phyloP scores from a whole-genome alignment of 768 basidiomycete species.

The Zangia roseola region DNA sequence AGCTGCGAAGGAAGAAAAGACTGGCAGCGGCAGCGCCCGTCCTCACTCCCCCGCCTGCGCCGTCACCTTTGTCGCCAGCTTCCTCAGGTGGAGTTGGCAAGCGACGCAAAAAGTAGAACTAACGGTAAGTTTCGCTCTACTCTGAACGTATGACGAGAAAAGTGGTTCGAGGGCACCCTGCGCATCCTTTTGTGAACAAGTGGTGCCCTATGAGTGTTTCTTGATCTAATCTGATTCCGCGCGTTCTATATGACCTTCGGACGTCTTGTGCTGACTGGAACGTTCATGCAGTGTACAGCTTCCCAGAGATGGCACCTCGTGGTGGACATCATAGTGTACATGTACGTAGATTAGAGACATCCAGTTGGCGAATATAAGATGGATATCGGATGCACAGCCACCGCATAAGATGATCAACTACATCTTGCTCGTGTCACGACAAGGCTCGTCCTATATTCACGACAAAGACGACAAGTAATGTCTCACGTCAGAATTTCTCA shows the following conservation, averaged over 20 bases:
- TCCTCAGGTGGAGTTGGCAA: neutral
- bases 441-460: conserved; percentile 52
- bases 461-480: neutral
- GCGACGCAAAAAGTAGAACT: conserved; percentile 16
- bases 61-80: neutral
- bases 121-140: conserved; percentile 18
- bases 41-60: neutral
- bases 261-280: conserved; percentile 11
- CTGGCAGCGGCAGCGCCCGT: conserved; percentile 4
- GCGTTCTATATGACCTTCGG: neutral
- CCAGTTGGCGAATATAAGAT: too few relatives aligned
- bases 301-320: neutral
- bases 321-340: neutral
- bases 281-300: neutral
- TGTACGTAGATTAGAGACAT: neutral
- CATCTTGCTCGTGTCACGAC: conserved; percentile 89
- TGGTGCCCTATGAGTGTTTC: conserved; percentile 59
- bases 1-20: conserved; percentile 38
- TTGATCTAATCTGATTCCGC: conserved; percentile 90
- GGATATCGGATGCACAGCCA: conserved; percentile 25
- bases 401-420: conserved; percentile 74
- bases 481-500: conserved; percentile 11
- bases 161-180: conserved; percentile 71
- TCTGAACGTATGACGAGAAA: conserved; percentile 57
- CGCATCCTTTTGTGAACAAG: conserved; percentile 27